A percentile compares a stretch with the other conserved stretches of the same genome.
Evolutionary conservation across 768 basidiomycete genomes (phyloP).

Genomic region (Pulveroboletus frians): DNA sequence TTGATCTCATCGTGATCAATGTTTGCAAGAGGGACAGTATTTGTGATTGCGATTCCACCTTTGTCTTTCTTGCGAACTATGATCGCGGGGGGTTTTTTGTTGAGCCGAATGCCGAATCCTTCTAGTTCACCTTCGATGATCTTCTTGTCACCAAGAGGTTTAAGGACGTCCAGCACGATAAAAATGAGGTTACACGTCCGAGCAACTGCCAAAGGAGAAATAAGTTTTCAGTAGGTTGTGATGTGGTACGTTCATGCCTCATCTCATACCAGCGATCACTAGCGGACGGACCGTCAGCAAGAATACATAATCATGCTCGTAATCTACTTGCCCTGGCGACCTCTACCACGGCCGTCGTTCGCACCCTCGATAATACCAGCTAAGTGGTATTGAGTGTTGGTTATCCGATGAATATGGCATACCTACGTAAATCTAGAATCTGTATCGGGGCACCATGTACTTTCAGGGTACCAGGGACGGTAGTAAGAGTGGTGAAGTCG

Average conservation of each 20-base stretch:
- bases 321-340: conserved; percentile 72
- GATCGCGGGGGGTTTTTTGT: conserved; percentile 90
- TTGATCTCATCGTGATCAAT: conserved; percentile 96
- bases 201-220: conserved; percentile 55
- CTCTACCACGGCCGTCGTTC: conserved; percentile 92
- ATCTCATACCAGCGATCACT: conserved; percentile 72
- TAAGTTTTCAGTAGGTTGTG: not conserved
- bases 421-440: conserved; percentile 84
- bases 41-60: conserved; percentile 89
- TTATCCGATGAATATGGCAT: not conserved
- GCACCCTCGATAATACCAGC: conserved; percentile 98
- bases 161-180: conserved; percentile 96
- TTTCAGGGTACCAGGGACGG: conserved; percentile 90
- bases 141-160: conserved; percentile 93
- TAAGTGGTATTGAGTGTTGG: conserved; percentile 29
- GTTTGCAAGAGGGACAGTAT: conserved; percentile 93
- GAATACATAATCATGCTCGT: conserved; percentile 16
- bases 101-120: conserved; percentile 96
- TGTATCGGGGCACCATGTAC: conserved; percentile 97
- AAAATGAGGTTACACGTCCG: conserved; percentile 98
- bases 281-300: conserved; percentile 3
- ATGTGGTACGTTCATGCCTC: conserved; percentile 5
- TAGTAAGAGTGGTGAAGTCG: conserved; percentile 94
- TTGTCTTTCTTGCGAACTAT: conserved; percentile 82
- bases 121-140: conserved; percentile 91